Conservation (phyloP, 441 rosid species). For the Eugenia klotzschiana region DNA sequence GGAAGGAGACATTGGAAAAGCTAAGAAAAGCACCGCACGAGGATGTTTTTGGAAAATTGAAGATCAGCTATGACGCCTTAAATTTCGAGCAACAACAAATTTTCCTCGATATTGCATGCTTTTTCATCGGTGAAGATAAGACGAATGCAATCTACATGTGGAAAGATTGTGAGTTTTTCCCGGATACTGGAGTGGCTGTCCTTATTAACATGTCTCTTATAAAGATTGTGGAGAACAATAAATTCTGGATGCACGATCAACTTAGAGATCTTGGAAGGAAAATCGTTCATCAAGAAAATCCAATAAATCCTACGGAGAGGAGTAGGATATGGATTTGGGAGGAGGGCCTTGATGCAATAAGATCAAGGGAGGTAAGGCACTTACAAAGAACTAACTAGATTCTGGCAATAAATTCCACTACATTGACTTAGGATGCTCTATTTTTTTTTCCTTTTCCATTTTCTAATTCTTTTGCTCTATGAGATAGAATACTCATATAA, state of each 20-base stretch:
- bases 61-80: not conserved
- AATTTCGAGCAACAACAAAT: not conserved
- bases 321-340: not conserved
- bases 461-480: not conserved
- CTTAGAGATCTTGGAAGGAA: not conserved
- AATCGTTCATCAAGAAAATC: not conserved
- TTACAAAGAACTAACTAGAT: not conserved
- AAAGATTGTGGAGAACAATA: not conserved
- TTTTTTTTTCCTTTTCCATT: not conserved
- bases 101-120: not conserved
- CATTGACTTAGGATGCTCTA: not conserved
- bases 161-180: not conserved
- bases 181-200: not conserved
- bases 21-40: not conserved
- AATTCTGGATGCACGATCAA: not conserved
- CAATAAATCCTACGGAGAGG: not conserved
- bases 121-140: not conserved
- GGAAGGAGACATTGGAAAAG: not conserved
- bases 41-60: not conserved
- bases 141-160: not conserved
- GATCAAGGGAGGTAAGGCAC: not conserved
- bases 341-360: not conserved
- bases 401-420: rapidly evolving
- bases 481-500: not conserved
- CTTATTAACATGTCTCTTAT: not conserved